These are phyloP conservation scores for Orbilia javanica DNA, from an alignment of 2,329 filamentous ascomycete genomes.

Conservation along the genomic window DNA sequence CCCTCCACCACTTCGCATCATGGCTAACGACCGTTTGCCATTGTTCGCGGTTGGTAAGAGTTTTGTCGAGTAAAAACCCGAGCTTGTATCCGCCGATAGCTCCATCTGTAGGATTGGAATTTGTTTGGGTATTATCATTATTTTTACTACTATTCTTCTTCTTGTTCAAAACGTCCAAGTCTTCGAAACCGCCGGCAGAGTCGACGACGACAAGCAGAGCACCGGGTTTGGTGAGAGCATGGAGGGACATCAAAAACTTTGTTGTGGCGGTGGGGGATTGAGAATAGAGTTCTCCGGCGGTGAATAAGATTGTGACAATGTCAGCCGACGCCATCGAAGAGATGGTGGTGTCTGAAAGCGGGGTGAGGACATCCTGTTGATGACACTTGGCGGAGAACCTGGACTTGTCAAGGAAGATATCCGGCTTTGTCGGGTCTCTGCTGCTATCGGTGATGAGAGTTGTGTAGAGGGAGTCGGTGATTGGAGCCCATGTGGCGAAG, in stretches of 20 bases:
- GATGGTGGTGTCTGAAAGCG: constrained; percentile 43
- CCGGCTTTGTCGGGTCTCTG: constrained; percentile 68
- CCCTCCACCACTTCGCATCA: constrained; percentile 53
- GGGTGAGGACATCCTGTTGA: constrained; percentile 69
- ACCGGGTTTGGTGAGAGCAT: constrained; percentile 49
- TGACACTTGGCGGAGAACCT: constrained; percentile 67
- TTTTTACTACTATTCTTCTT: background rate
- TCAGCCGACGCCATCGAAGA: constrained; percentile 63
- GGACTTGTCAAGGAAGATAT: constrained; percentile 66
- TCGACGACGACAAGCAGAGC: constrained; percentile 44
- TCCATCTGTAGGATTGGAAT: background rate
- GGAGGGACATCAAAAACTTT: constrained; percentile 76
- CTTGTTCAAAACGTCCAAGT: constrained; percentile 43
- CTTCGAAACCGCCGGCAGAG: constrained; percentile 56
- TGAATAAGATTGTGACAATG: constrained; percentile 89
- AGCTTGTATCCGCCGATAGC: constrained; percentile 45
- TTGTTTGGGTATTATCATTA: background rate
- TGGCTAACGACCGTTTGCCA: constrained; percentile 38
- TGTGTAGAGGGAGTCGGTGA: constrained; percentile 72
- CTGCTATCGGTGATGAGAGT: no score
- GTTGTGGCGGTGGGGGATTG: constrained; percentile 81
- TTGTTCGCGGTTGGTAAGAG: constrained; percentile 10
- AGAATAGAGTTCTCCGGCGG: constrained; percentile 93
- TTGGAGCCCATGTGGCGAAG: constrained; percentile 79
- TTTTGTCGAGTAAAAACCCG: constrained; percentile 49